A percentile compares a stretch with the other conserved stretches of the same genome.
phyloP scores from a whole-genome alignment of 495 filamentous ascomycete species.

The Penicillium longicatenatum region DNA sequence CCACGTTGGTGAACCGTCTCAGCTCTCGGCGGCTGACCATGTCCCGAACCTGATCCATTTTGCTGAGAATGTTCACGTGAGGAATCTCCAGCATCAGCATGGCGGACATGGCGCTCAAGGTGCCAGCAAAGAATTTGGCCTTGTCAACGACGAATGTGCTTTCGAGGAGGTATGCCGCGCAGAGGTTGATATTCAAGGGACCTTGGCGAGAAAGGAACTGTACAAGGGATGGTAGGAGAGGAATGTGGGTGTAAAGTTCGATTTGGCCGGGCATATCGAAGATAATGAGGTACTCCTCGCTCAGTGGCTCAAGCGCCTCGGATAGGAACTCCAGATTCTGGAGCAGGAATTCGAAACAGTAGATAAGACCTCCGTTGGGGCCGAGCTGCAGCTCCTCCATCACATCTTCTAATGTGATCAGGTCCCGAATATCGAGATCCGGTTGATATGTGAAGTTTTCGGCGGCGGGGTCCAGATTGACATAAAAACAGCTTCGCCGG shows the following conservation, averaged over 20 bases:
- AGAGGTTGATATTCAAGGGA: constrained; percentile 84
- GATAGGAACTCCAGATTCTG: constrained; percentile 96
- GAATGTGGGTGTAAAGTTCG: constrained; percentile 97
- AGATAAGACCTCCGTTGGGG: constrained; percentile 94
- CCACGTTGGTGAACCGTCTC: constrained; percentile 83
- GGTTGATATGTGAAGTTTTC: constrained; percentile 89
- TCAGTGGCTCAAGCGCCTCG: constrained; percentile 79
- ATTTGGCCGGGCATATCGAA: constrained; percentile 99
- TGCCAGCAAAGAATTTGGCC: constrained; percentile 95
- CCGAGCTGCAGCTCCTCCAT: constrained; percentile 96
- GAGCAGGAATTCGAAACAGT: constrained; percentile 93
- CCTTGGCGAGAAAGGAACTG: constrained; percentile 77
- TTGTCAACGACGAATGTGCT: constrained; percentile 92
- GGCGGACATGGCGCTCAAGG: constrained; percentile 93
- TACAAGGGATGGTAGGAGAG: constrained; percentile 83
- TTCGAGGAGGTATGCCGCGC: constrained; percentile 94
- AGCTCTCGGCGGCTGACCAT: constrained; percentile 80
- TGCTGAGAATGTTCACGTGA: constrained; percentile 90
- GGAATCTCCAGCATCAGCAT: constrained; percentile 98
- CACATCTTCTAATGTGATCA: constrained; percentile 94
- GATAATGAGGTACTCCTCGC: constrained; percentile 93
- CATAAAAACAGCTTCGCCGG: constrained; percentile 89
- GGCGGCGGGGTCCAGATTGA: constrained; percentile 96
- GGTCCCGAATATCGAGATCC: constrained; percentile 94
- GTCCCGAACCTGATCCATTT: constrained; percentile 94